Conservation (phyloP, 2,329 filamentous ascomycete species). For the Colletotrichum cereale region DNA sequence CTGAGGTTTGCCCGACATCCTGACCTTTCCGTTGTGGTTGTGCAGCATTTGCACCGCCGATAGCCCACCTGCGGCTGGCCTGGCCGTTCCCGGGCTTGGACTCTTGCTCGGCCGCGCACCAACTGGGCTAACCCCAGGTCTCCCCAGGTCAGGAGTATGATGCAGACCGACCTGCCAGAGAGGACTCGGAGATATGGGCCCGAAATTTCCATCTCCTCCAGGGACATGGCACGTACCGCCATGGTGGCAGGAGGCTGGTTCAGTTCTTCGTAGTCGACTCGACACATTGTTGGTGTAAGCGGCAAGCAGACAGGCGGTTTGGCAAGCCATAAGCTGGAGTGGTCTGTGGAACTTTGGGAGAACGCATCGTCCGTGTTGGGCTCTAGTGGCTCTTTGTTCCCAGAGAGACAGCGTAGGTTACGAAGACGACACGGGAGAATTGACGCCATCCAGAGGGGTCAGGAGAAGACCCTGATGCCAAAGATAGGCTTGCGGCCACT, state of each 20-base stretch:
- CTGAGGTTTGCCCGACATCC: slow-evolving; percentile 18
- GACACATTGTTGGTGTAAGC: slow-evolving; percentile 7
- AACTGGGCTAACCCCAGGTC: background rate
- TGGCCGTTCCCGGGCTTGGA: slow-evolving; percentile 6
- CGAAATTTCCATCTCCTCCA: background rate
- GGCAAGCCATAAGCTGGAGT: background rate
- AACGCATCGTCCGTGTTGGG: slow-evolving; percentile 23
- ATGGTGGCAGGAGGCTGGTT: background rate
- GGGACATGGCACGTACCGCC: background rate
- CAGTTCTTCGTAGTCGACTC: background rate
- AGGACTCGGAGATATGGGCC: background rate
- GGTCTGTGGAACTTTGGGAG: slow-evolving; percentile 30
- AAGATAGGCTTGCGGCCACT: slow-evolving; percentile 13
- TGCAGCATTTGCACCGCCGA: slow-evolving; percentile 17
- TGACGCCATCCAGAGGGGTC: slow-evolving; percentile 9
- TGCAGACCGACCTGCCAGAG: slow-evolving; percentile 3
- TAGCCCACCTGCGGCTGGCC: background rate
- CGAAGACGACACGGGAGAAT: slow-evolving; percentile 1
- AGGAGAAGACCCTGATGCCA: slow-evolving; percentile 1
- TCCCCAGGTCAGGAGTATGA: background rate
- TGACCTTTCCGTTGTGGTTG: background rate
- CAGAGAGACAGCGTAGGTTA: slow-evolving; percentile 2
- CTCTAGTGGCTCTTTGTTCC: slow-evolving; percentile 15
- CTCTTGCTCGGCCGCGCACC: background rate
- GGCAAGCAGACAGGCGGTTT: slow-evolving; percentile 1